phyloP scores from a whole-genome alignment of 164 flowering plant species.

The Buxus sempervirens region DNA sequence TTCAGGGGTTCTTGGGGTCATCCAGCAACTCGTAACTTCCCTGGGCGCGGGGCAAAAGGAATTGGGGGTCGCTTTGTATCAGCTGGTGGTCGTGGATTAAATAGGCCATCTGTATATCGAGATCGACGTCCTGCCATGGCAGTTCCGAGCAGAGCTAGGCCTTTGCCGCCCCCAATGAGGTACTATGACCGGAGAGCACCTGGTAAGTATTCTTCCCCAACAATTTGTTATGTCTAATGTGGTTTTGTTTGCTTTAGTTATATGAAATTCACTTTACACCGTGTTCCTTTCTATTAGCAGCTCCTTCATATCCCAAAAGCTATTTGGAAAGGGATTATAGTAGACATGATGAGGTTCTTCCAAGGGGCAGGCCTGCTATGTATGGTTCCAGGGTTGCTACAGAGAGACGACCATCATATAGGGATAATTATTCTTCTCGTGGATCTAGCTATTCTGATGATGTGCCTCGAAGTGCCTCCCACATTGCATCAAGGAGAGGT shows the following conservation, averaged over 20 bases:
- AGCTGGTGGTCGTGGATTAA: conserved; percentile 36
- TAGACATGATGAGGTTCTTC: conserved; percentile 65
- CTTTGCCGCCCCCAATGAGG: conserved; percentile 63
- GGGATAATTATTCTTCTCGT: conserved; percentile 70
- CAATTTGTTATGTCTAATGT: not conserved
- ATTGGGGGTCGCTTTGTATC: conserved; percentile 43
- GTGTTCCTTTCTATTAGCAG: conserved; percentile 32
- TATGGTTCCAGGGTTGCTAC: conserved; percentile 56
- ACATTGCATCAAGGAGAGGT: conserved; percentile 55
- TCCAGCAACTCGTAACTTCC: conserved; percentile 41
- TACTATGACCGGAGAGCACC: conserved; percentile 77
- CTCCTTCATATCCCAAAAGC: conserved; percentile 72
- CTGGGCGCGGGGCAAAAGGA: conserved; percentile 44
- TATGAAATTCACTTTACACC: not conserved
- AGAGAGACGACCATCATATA: conserved; percentile 67
- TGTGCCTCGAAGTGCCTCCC: conserved; percentile 53
- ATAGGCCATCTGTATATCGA: conserved; percentile 50
- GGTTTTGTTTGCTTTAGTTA: not conserved
- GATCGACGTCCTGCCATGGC: conserved; percentile 63
- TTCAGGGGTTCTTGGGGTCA: conserved; percentile 60
- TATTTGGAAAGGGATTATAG: conserved; percentile 74
- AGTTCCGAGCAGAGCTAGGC: conserved; percentile 62
- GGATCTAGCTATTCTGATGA: conserved; percentile 59
- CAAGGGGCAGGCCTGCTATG: conserved; percentile 63
- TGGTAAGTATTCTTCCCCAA: conserved; percentile 30